Conservation (phyloP, 768 basidiomycete genomes). For the Trametes punicea region DNA sequence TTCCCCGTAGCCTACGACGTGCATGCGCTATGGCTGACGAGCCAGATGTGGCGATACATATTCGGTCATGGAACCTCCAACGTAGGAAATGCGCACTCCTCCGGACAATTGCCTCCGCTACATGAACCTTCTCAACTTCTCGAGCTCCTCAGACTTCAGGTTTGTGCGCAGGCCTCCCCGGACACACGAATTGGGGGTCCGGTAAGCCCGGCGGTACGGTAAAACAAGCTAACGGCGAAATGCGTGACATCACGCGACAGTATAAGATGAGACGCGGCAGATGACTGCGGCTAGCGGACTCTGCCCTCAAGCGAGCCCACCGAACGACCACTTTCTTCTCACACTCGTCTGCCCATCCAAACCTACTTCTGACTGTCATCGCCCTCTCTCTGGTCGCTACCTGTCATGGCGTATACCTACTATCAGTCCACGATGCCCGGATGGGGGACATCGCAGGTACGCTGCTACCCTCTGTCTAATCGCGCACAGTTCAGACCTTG, state of each 20-base stretch:
- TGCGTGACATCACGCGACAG: slow-evolving; percentile 18
- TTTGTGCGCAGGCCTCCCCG: background rate
- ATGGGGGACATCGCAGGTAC: slow-evolving; percentile 47
- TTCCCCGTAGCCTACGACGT: too few species aligned
- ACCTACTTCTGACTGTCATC: slow-evolving; percentile 50
- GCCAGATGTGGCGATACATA: background rate
- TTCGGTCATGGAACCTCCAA: background rate
- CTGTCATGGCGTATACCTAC: slow-evolving; percentile 23
- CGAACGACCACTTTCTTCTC: slow-evolving; percentile 7
- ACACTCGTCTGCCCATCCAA: slow-evolving; percentile 18
- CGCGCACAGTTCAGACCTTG: background rate
- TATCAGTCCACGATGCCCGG: slow-evolving; percentile 32
- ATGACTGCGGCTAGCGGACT: slow-evolving; percentile 8
- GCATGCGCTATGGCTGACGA: too few species aligned
- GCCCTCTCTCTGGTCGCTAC: slow-evolving; percentile 20
- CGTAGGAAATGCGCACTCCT: background rate
- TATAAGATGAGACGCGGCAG: slow-evolving; percentile 21
- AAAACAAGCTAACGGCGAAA: slow-evolving; percentile 15
- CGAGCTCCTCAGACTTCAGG: background rate
- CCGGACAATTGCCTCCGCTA: background rate
- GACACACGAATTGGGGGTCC: background rate
- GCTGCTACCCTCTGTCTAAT: slow-evolving; percentile 16
- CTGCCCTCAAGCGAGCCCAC: slow-evolving; percentile 13
- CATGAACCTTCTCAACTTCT: slow-evolving; percentile 5
- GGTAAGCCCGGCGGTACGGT: background rate